These are phyloP conservation scores for Penicilliopsis zonata DNA, from an alignment of 495 filamentous ascomycete genomes.

Conservation along the genomic window DNA sequence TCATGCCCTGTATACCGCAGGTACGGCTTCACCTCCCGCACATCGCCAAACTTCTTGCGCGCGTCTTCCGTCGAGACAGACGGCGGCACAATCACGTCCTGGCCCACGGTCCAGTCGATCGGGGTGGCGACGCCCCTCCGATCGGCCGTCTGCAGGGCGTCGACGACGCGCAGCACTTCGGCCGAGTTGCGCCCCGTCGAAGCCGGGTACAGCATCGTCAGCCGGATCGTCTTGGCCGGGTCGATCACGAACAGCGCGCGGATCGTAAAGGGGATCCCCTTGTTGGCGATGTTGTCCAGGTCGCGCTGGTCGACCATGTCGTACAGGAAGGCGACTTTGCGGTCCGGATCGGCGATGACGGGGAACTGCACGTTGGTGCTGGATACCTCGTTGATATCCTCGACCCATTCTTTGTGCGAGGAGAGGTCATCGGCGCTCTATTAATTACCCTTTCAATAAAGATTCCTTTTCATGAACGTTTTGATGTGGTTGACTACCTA, in stretches of 20 bases:
- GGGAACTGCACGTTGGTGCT: constrained; percentile 77
- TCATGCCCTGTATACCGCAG: too few relatives aligned
- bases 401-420: constrained; percentile 65
- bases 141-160: constrained; percentile 94
- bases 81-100: constrained; percentile 95
- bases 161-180: constrained; percentile 89
- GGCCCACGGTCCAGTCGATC: constrained; percentile 81
- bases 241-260: constrained; percentile 98
- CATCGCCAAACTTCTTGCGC: constrained; percentile 79
- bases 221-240: constrained; percentile 94
- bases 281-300: constrained; percentile 78
- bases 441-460: neutral
- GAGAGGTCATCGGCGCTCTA: constrained; percentile 38
- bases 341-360: constrained; percentile 94
- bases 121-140: constrained; percentile 91
- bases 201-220: constrained; percentile 92
- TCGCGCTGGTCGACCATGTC: constrained; percentile 94
- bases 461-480: constrained; percentile 57
- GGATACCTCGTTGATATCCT: constrained; percentile 90
- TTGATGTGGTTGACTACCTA: constrained; percentile 57
- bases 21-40: constrained; percentile 93
- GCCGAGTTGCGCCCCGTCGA: constrained; percentile 95
- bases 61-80: constrained; percentile 77
- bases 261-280: constrained; percentile 97
- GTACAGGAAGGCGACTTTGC: constrained; percentile 82